Base-by-base conservation (phyloP, 164 flowering plant genomes). In the Liquidambar formosana region DNA sequence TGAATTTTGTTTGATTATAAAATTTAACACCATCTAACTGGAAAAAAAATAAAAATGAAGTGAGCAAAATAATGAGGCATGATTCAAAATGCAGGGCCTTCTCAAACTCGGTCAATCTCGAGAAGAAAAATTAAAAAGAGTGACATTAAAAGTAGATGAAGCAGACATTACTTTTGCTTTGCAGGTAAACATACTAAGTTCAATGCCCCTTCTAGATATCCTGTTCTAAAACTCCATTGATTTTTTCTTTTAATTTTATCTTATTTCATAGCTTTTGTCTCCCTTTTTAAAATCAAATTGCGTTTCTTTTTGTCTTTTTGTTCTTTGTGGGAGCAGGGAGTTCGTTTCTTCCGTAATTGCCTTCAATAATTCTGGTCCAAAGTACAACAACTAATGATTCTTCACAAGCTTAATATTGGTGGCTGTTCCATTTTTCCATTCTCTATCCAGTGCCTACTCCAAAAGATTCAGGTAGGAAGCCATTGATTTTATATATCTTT, bases 291-390 rank as follows among this genome's bases (percentile, higher is more conserved):
- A 6, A 33, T 33, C 41, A 33, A 2, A n/a, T 10, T 18, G 0
- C 8, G 26, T 16, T 27, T 11, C 1, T 60, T 38, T n/a, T 25
- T 2, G 3, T 4, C 18, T 16, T 62, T 51, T 9, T 53, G 44
- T 45, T 23, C 46, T 16, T 69, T 64, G 9, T 28, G 67, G 75
- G 6, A 60, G 59, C 85, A 93, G 98, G 98, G 90, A 51, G 76
- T 88, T 73, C 92, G 98, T 22, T 84, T 91, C 80, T 93, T 93
- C 61, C 81, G 88, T 54, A 93, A 80, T 73, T 93, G 90, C 75
- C 94, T 93, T 66, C 82, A 82, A 46, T 83, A 64, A 81, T 63
- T 12, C 62, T 27, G 15, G 14, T 22, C 45, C 11, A 16, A 63
- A 44, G 43, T 21, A 45, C 21, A 13, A 21, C 10, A 16, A 63